Evolutionary conservation across 75 land plant genomes (phyloP), one percentile per base, ranked within the genome.

Genomic region (Ceratopteris richardii): DNA sequence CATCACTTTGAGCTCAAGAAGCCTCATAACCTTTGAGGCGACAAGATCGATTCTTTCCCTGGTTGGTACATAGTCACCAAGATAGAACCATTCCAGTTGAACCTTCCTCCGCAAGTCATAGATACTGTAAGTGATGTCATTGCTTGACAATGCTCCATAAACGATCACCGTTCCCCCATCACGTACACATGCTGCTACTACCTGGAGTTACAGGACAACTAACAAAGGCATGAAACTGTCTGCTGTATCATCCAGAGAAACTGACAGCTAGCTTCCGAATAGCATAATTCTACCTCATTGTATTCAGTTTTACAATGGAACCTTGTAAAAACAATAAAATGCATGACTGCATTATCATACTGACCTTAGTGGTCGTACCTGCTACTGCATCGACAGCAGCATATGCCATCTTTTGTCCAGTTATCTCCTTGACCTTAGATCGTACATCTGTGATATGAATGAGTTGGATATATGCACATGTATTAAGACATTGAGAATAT

Each of bases 351-450:
- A n/a, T n/a, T n/a, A n/a, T n/a, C n/a, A 17, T 46, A 46, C 48
- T 3, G 14, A 65, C 67, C 67, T 65, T 65, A 18, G 67, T 65
- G 20, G 12, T 23, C 42, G 17, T 5, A 12, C 67, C 67, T 21
- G 39, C 67, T 19, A 65, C 61, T 1, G 44, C 40, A 54, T 65
- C 67, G 2, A 65, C n/a, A 12, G 61, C 67, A 17, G 60, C 67
- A 42, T 65, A 55, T n/a, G 61, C 74, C 27, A 71, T 46, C 66
- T 65, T 71, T 39, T 57, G 31, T 13, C 56, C 55, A 17, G 75
- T 72, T 42, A 72, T 65, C 3, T 44, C 63, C 18, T 44, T 43
- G 12, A 72, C 75, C 30, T 62, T 42, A n/a, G 69, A 54, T 21
- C 39, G 42, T 6, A 72, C 69, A 44, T 72, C 75, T 52, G 54